A percentile compares a stretch with the other conserved stretches of the same genome.
phyloP scores from a whole-genome alignment of 2,329 filamentous ascomycete genomes.

The Cytospora schulzeri region DNA sequence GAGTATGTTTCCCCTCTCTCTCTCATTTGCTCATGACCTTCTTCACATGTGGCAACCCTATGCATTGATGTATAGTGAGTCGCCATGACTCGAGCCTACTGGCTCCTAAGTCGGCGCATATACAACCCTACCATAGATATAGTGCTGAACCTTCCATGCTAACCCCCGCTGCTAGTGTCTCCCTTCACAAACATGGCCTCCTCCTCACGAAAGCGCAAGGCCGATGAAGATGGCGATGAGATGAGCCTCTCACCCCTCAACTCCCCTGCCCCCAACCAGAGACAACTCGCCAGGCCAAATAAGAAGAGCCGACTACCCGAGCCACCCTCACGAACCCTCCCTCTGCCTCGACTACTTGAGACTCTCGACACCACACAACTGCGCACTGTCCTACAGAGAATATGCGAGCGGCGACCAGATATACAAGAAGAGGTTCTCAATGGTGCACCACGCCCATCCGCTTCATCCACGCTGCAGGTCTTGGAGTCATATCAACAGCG shows the following conservation, averaged over 20 bases:
- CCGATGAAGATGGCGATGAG: slow-evolving; percentile 78
- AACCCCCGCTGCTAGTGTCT: slow-evolving; percentile 41
- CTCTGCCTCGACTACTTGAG: slow-evolving; percentile 78
- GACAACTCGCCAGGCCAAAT: slow-evolving; percentile 66
- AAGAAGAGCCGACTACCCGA: slow-evolving; percentile 62
- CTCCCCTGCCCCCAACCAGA: slow-evolving; percentile 74
- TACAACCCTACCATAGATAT: background rate
- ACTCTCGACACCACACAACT: slow-evolving; percentile 86
- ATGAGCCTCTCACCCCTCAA: slow-evolving; percentile 88
- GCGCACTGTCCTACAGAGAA: slow-evolving; percentile 81
- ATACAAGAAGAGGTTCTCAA: slow-evolving; percentile 83
- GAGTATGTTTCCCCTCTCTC: slow-evolving; percentile 46
- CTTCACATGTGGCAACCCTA: background rate
- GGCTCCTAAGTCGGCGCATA: background rate
- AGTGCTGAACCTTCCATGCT: slow-evolving; percentile 8
- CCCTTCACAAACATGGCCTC: slow-evolving; percentile 57
- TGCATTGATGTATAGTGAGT: background rate
- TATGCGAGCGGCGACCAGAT: slow-evolving; percentile 87
- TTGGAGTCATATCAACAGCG: slow-evolving; percentile 79
- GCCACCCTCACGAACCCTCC: slow-evolving; percentile 36
- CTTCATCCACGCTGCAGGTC: slow-evolving; percentile 77
- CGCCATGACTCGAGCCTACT: slow-evolving; percentile 17
- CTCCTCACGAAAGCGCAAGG: slow-evolving; percentile 76
- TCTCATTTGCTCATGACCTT: slow-evolving; percentile 7
- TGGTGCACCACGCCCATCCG: slow-evolving; percentile 84